Evolutionary conservation across 148 eudicot species (phyloP).

Genomic region (Mesembryanthemum crystallinum): DNA sequence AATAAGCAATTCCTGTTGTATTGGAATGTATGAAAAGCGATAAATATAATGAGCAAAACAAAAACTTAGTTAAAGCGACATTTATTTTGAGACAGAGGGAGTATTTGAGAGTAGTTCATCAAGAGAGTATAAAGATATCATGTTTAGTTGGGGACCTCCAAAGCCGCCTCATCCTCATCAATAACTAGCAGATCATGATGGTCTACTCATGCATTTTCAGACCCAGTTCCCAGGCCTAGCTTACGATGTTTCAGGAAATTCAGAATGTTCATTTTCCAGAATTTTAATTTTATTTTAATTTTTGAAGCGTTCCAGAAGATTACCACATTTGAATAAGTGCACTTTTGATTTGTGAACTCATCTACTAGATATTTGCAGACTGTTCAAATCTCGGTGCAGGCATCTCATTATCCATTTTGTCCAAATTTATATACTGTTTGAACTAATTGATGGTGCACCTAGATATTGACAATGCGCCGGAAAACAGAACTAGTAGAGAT

Average conservation of each 20-base stretch:
- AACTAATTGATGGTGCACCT: background rate
- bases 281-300: no score
- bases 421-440: background rate
- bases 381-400: background rate
- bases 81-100: no score
- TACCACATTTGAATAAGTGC: background rate
- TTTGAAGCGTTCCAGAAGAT: background rate
- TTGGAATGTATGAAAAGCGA: no score
- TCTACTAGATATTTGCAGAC: background rate
- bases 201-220: background rate
- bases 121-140: background rate
- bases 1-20: no score
- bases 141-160: background rate
- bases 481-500: background rate
- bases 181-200: background rate
- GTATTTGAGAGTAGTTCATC: background rate
- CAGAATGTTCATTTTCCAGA: background rate
- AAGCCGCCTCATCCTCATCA: no score
- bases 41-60: no score
- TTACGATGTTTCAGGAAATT: background rate
- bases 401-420: background rate
- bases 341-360: background rate
- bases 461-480: background rate
- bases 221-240: background rate
- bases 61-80: no score